These are phyloP conservation scores for Blastobotrys illinoisensis DNA, from an alignment of 1,139 yeast genomes.

Conservation along the genomic window DNA sequence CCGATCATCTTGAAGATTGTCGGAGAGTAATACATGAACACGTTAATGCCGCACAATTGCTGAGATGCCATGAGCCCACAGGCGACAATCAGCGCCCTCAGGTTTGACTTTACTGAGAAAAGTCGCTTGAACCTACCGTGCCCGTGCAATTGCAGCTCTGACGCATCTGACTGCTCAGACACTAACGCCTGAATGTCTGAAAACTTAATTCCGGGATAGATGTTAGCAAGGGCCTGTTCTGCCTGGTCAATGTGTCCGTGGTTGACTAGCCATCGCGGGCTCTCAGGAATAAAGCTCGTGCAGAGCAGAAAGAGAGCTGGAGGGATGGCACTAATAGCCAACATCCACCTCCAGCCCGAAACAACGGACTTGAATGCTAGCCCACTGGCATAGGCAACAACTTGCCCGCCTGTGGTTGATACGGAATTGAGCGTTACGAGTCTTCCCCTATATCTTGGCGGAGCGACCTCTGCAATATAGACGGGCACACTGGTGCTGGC, in stretches of 20 bases:
- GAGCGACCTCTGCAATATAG: slow-evolving; percentile 41
- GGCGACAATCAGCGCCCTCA: slow-evolving; percentile 59
- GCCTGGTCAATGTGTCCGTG: slow-evolving; percentile 40
- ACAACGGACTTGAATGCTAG: slow-evolving; percentile 22
- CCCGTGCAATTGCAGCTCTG: slow-evolving; percentile 3
- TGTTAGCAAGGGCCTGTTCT: slow-evolving; percentile 30
- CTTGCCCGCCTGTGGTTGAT: slow-evolving; percentile 44
- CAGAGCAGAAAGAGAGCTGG: slow-evolving; percentile 35
- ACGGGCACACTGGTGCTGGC: slow-evolving; percentile 42
- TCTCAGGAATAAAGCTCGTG: slow-evolving; percentile 49
- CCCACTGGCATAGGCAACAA: slow-evolving; percentile 39
- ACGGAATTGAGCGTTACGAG: slow-evolving; percentile 39
- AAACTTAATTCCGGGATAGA: slow-evolving; percentile 38
- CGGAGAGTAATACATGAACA: slow-evolving; percentile 70
- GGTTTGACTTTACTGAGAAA: slow-evolving; percentile 38
- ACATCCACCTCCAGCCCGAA: slow-evolving; percentile 40
- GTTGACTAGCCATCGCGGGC: slow-evolving; percentile 51
- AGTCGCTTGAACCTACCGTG: background rate
- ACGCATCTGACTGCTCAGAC: slow-evolving; percentile 3
- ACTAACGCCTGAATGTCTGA: slow-evolving; percentile 27
- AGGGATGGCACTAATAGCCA: slow-evolving; percentile 39
- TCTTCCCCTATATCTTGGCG: slow-evolving; percentile 37
- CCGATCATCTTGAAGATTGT: slow-evolving; percentile 59
- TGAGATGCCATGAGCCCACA: slow-evolving; percentile 71
- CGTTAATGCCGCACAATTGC: slow-evolving; percentile 70